A percentile compares a stretch with the other conserved stretches of the same genome.
Evolutionary conservation across 2,329 filamentous ascomycete genomes (phyloP).

Genomic region (Trichoderma sp.): DNA sequence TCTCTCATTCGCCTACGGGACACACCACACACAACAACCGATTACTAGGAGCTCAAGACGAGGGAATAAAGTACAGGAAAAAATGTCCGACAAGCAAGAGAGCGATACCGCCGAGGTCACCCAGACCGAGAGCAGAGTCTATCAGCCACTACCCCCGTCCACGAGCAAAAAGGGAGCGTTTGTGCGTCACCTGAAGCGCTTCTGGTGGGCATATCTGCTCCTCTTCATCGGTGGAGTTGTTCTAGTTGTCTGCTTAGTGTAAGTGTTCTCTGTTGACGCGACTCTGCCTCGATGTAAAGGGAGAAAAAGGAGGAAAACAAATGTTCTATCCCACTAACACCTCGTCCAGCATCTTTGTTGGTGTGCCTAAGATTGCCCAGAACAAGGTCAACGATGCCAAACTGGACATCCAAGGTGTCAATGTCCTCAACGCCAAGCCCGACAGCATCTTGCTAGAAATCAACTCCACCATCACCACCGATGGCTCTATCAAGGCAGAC

Average conservation of each 20-base stretch:
- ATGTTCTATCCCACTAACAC: not conserved
- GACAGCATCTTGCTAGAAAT: constrained; percentile 50
- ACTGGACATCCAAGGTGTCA: constrained; percentile 51
- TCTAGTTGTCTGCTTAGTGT: constrained; percentile 58
- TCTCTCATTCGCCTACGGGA: too few relatives aligned
- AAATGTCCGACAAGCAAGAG: constrained; percentile 40
- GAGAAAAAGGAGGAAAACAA: not conserved
- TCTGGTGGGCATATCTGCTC: constrained; percentile 61
- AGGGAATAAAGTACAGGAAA: constrained; percentile 13
- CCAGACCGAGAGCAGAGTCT: constrained; percentile 34
- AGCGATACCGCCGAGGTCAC: constrained; percentile 35
- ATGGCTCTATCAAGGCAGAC: constrained; percentile 50
- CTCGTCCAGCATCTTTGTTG: constrained; percentile 50
- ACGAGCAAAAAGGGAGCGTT: constrained; percentile 38
- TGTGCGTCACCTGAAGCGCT: constrained; percentile 50
- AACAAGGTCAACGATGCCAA: constrained; percentile 51
- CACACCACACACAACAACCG: not conserved
- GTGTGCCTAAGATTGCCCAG: constrained; percentile 55
- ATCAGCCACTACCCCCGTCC: constrained; percentile 23
- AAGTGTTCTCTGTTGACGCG: constrained; percentile 34
- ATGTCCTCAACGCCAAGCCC: constrained; percentile 45
- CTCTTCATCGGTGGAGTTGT: constrained; percentile 47
- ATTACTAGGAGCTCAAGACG: not conserved
- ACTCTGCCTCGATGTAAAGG: not conserved
- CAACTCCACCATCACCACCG: constrained; percentile 53